Base-by-base conservation (phyloP, 108 stramenopile genomes). In the Fistulifera pelliculosa region DNA sequence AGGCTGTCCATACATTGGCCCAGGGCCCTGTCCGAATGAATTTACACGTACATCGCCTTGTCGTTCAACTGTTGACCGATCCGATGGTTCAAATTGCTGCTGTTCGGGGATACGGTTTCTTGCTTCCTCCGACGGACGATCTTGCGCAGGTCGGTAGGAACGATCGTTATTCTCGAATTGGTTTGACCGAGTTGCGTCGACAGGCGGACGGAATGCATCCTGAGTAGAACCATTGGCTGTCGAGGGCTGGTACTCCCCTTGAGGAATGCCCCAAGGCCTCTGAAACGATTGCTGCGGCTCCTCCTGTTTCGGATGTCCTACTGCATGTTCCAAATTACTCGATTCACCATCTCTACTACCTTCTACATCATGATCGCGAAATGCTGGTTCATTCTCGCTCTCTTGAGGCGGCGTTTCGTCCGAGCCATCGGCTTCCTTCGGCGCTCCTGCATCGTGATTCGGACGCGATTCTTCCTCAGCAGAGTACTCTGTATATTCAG, bases 391-490 rank as follows among this genome's bases (percentile, higher is more conserved):
- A 22, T 25, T 16, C 19, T 47, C 40, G 38, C 41, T 26, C 18
- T 47, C 53, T 38, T 15, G 62, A 18, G 17, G 44, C 26, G 35
- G 18, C 7, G 11, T 21, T 54, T 42, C 21, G 14, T 19, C 40
- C 1, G 44, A 8, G 41, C 21, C 55, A 14, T 13, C 22, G 19
- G 39, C 40, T 18, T 56, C 38, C 13, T 14, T 41, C 7, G 40
- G 6, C 19, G 18, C 17, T 8, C 13, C 21, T 0, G 18, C 11
- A 25, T 56, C 40, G 19, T 12, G 21, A 21, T 11, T 1, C 1
- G 26, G 23, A 12, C 27, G 56, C 41, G 41, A 16, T 24, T 19
- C n/a, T n/a, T n/a, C 52, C 2, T 66, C 51, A 59, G 22, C 24
- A 16, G 61, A 25, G 22, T 14, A 62, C 6, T 21, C 11, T 56